Evolutionary conservation across 2,329 filamentous ascomycete species (phyloP), one percentile per base, ranked within the genome.

Genomic region (Fusarium sp.): DNA sequence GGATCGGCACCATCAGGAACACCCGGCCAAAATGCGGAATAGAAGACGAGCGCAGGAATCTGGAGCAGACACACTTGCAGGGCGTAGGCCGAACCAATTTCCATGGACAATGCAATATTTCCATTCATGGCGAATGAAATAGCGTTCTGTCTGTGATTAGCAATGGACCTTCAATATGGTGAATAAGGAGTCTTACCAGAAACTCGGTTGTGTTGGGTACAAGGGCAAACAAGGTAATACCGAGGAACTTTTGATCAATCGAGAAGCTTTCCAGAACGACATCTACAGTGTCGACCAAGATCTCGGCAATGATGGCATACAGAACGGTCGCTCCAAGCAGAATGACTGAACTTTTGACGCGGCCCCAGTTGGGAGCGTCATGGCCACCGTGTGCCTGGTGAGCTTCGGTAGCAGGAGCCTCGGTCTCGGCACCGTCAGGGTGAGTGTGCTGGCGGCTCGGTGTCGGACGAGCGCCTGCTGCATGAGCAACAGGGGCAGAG

Each of bases 81-180:
- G 2, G 95, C 95, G 73, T 99, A 99, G 3, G 94, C 94, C 1
- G 93, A 97, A 67, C 95, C 95, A 69, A 99, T 99, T 74, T 99
- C 95, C 95, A 99, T 99, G 34, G 93, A 97, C 15, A 99, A 81
- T 0, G 95, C 95, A 76, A 99, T 98, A 76, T 99, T 99, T 58
- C 95, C 95, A 73, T 99, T 98, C 94, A 99, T 99, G 50, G 95
- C 95, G 75, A 99, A 99, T 1, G 93, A 97, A 58, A 99, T 99
- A 74, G 94, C 95, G 77, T 99, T 99, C 88, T 93, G 26, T 36
- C 1, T 12, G 2, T 6, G 38, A 55, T 67, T 55, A 63, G 61
- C 41, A 29, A 32, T n/a, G 28, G 24, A 24, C 31, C n/a, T 8
- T 69, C 6, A 45, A 42, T 13, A 25, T 10, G 7, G 7, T 25